Conservation (phyloP, 2,329 filamentous ascomycete species). For the Stenocarpella maydis region DNA sequence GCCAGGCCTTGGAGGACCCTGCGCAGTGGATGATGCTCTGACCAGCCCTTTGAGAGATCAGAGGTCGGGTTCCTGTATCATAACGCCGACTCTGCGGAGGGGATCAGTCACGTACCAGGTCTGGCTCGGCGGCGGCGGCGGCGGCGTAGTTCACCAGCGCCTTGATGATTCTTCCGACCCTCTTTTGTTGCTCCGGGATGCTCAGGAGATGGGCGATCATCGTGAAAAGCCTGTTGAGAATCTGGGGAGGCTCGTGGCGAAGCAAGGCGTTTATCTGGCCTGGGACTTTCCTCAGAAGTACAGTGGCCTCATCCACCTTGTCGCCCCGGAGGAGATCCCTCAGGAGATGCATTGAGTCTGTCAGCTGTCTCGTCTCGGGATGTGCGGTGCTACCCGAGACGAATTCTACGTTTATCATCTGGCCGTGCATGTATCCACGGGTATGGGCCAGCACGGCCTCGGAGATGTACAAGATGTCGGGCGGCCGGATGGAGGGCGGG, state of each 20-base stretch:
- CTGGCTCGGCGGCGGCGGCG: slow-evolving; percentile 8
- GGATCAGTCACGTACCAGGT: not conserved
- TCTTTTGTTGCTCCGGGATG: not conserved
- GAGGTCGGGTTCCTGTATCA: not conserved
- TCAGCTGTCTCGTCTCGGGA: not conserved
- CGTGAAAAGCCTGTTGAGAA: slow-evolving; percentile 25
- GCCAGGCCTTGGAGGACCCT: slow-evolving; percentile 12
- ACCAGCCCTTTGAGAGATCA: slow-evolving; percentile 11
- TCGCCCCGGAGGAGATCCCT: not conserved
- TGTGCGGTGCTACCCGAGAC: not conserved
- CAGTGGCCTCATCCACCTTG: slow-evolving; percentile 23
- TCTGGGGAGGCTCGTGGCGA: slow-evolving; percentile 17
- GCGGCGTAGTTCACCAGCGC: slow-evolving; percentile 30
- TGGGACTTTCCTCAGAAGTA: slow-evolving; percentile 22
- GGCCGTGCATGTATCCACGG: slow-evolving; percentile 16
- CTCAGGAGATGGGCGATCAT: slow-evolving; percentile 18
- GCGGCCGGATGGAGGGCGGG: slow-evolving; percentile 8
- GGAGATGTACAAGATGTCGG: slow-evolving; percentile 27
- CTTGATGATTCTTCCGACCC: not conserved
- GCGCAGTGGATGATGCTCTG: slow-evolving; percentile 24
- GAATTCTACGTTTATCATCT: not conserved
- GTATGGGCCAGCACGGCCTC: slow-evolving; percentile 27
- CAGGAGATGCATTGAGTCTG: not conserved
- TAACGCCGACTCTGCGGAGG: not conserved
- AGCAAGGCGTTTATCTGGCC: slow-evolving; percentile 18